Conservation (phyloP, 2,329 filamentous ascomycete species). For the Penicillium sp. region DNA sequence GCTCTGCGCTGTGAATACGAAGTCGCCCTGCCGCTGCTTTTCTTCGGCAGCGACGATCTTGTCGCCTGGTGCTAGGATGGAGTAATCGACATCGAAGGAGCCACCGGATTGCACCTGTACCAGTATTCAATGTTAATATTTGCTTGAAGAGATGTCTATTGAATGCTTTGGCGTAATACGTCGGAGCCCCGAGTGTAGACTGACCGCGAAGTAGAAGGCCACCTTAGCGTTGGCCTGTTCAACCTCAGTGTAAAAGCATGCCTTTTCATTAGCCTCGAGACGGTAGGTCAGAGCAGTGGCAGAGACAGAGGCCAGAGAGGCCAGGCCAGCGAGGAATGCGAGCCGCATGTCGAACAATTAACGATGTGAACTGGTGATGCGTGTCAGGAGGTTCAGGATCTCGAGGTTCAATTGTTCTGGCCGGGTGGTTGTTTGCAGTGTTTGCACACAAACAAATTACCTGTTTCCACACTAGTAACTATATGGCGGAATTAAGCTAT, state of each 20-base stretch:
- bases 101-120: constrained; percentile 92
- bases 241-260: constrained; percentile 87
- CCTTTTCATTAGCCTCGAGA: constrained; percentile 83
- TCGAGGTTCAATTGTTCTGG: constrained; percentile 24
- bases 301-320: constrained; percentile 68
- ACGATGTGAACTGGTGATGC: constrained; percentile 15
- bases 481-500: not conserved
- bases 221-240: constrained; percentile 81
- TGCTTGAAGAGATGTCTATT: not conserved
- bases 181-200: constrained; percentile 35
- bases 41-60: constrained; percentile 80
- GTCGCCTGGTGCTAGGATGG: constrained; percentile 76
- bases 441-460: constrained; percentile 33
- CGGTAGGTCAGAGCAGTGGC: constrained; percentile 95
- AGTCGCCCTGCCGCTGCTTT: constrained; percentile 94
- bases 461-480: not conserved
- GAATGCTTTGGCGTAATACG: not conserved
- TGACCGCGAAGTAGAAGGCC: constrained; percentile 96
- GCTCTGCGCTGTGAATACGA: constrained; percentile 91
- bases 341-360: constrained; percentile 59
- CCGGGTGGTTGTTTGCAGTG: constrained; percentile 34
- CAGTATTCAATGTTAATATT: constrained; percentile 5
- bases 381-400: constrained; percentile 20
- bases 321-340: constrained; percentile 65
- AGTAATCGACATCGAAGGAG: constrained; percentile 95